phyloP scores from a whole-genome alignment of 495 filamentous ascomycete genomes.

The Glarea lozoyensis region DNA sequence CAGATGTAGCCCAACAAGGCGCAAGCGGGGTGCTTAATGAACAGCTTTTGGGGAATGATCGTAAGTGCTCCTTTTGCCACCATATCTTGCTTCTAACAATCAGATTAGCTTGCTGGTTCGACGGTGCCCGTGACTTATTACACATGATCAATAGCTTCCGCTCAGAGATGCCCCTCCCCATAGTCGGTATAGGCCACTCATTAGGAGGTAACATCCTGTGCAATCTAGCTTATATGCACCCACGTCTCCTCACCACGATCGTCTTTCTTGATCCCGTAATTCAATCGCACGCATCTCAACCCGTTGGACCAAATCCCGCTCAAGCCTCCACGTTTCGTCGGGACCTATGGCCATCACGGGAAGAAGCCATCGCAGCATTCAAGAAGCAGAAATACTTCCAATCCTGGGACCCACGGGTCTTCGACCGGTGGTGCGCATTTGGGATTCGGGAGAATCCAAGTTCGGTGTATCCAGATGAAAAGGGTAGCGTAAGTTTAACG shows the following conservation, averaged over 20 bases:
- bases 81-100: constrained; percentile 10
- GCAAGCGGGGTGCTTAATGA: constrained; percentile 71
- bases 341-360: constrained; percentile 63
- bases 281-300: constrained; percentile 30
- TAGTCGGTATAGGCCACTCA: constrained; percentile 88
- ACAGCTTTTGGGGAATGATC: constrained; percentile 65
- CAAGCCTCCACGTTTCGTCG: constrained; percentile 52
- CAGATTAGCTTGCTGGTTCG: constrained; percentile 62
- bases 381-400: constrained; percentile 50
- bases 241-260: constrained; percentile 67
- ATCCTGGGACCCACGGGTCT: constrained; percentile 63
- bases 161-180: constrained; percentile 70
- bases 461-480: constrained; percentile 40
- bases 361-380: constrained; percentile 53
- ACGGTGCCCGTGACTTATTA: constrained; percentile 82
- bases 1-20: constrained; percentile 72
- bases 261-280: constrained; percentile 79
- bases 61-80: constrained; percentile 34
- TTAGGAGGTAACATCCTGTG: constrained; percentile 68
- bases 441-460: constrained; percentile 59
- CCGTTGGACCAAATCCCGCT: constrained; percentile 23
- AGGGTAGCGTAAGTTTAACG: constrained; percentile 38
- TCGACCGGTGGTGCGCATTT: constrained; percentile 55
- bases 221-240: constrained; percentile 62
- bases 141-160: constrained; percentile 81